phyloP scores from a whole-genome alignment of 2,329 filamentous ascomycete species.

The Furcasterigmium sp. region DNA sequence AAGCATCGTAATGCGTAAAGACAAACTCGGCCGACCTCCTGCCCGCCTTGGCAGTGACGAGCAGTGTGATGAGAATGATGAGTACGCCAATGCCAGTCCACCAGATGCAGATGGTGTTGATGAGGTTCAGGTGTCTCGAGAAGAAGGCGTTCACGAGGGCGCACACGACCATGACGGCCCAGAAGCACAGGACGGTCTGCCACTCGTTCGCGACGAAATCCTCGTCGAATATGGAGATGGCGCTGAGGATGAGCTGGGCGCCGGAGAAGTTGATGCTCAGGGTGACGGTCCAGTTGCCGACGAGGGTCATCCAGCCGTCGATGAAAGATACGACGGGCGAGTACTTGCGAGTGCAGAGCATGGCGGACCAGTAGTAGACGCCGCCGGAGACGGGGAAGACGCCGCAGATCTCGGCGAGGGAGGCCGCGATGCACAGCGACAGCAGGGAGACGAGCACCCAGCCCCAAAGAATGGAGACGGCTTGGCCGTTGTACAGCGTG shows the following conservation, averaged over 20 bases:
- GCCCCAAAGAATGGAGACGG: constrained; percentile 65
- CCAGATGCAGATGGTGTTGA: constrained; percentile 69
- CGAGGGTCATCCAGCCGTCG: constrained; percentile 66
- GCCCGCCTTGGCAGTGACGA: constrained; percentile 50
- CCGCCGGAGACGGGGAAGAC: constrained; percentile 65
- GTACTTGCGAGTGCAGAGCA: constrained; percentile 60
- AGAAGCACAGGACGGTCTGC: constrained; percentile 68
- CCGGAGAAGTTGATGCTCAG: constrained; percentile 66
- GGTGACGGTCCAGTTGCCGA: constrained; percentile 66
- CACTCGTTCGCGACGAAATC: constrained; percentile 61
- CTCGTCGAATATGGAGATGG: constrained; percentile 66
- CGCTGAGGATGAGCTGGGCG: constrained; percentile 51
- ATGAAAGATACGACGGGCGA: constrained; percentile 65
- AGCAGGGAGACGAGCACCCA: constrained; percentile 63
- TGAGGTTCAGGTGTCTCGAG: constrained; percentile 54
- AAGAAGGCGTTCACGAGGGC: constrained; percentile 61
- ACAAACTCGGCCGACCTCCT: constrained; percentile 58
- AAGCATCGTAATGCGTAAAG: constrained; percentile 64
- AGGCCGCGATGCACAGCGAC: constrained; percentile 58
- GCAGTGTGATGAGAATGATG: constrained; percentile 40
- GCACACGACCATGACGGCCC: constrained; percentile 63
- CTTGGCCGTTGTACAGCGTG: constrained; percentile 62
- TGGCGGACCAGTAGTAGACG: constrained; percentile 67
- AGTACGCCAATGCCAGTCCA: constrained; percentile 64
- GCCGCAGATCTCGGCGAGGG: constrained; percentile 63